phyloP scores from a whole-genome alignment of 371 early-diverging fungal species.

The Blakeslea trispora region DNA sequence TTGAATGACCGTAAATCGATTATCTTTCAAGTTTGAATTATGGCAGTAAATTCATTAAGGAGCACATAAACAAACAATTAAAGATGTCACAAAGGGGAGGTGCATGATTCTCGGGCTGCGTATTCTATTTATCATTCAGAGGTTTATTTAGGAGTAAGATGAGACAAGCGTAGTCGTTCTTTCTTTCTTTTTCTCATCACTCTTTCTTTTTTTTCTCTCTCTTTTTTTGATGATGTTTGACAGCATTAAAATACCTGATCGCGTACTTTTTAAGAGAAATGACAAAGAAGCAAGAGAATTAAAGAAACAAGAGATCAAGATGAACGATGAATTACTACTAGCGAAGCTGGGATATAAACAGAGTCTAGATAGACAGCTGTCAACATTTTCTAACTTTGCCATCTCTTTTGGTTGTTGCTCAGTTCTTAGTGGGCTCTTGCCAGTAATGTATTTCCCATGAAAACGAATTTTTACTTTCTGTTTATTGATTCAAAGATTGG shows the following conservation, averaged over 20 bases:
- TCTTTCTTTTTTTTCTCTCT: background rate
- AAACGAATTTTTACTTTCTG: background rate
- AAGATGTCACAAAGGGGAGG: no score
- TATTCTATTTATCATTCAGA: no score
- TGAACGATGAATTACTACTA: slow-evolving; percentile 28
- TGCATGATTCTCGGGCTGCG: no score
- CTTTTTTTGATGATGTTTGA: slow-evolving; percentile 1
- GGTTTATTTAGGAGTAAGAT: no score
- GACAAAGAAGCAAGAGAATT: slow-evolving; percentile 5
- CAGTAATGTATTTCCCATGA: slow-evolving; percentile 35
- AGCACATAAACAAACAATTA: no score
- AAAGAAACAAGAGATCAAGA: slow-evolving; percentile 5
- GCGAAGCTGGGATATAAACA: slow-evolving; percentile 33
- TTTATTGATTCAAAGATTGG: background rate
- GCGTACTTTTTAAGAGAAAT: slow-evolving; percentile 7
- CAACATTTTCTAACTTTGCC: slow-evolving; percentile 43
- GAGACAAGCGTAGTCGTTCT: background rate
- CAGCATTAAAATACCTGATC: slow-evolving; percentile 11
- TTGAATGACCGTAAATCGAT: no score
- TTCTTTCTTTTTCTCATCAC: background rate
- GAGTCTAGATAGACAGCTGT: slow-evolving; percentile 24
- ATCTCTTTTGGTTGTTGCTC: slow-evolving; percentile 58
- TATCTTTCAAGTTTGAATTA: no score
- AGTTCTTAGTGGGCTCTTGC: slow-evolving; percentile 49
- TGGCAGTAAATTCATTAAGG: no score